These are phyloP conservation scores for Venturia nashicola DNA, from an alignment of 2,329 filamentous ascomycete species.

Conservation along the genomic window DNA sequence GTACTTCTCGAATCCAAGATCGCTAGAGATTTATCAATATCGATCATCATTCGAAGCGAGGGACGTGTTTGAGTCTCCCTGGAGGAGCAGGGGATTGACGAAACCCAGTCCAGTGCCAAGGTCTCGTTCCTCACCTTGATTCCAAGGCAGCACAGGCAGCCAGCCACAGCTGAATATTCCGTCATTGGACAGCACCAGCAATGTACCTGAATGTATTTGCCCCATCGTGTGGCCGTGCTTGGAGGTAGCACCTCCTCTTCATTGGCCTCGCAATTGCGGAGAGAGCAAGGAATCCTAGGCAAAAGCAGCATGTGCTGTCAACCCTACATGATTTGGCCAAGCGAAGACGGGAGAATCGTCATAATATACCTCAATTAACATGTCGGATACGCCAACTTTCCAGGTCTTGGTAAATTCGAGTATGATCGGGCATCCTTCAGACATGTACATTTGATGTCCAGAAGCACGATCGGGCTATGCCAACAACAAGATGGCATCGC, in stretches of 20 bases:
- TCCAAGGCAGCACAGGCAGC: background rate
- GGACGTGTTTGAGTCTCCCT: too few species aligned
- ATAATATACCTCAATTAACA: background rate
- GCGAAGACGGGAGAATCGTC: background rate
- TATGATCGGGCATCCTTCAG: background rate
- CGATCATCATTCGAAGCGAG: too few species aligned
- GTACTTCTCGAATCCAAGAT: too few species aligned
- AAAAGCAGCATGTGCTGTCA: background rate
- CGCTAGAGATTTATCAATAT: too few species aligned
- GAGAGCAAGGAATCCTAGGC: background rate
- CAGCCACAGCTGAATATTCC: background rate
- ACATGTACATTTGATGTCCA: background rate
- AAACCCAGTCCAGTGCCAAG: too few species aligned
- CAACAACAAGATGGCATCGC: background rate
- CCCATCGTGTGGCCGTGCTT: constrained; percentile 2
- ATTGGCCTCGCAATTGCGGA: background rate
- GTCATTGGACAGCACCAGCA: background rate
- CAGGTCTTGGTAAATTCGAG: background rate
- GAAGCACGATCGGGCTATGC: background rate
- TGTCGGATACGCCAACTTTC: background rate
- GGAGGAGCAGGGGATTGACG: too few species aligned
- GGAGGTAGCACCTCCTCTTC: background rate
- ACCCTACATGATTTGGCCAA: too few species aligned
- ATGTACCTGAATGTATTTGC: background rate
- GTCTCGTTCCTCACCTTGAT: too few species aligned